A percentile compares a stretch with the other conserved stretches of the same genome.
These are phyloP conservation scores for Ogataea siamensis DNA, from an alignment of 805 yeast genomes.

Conservation along the genomic window DNA sequence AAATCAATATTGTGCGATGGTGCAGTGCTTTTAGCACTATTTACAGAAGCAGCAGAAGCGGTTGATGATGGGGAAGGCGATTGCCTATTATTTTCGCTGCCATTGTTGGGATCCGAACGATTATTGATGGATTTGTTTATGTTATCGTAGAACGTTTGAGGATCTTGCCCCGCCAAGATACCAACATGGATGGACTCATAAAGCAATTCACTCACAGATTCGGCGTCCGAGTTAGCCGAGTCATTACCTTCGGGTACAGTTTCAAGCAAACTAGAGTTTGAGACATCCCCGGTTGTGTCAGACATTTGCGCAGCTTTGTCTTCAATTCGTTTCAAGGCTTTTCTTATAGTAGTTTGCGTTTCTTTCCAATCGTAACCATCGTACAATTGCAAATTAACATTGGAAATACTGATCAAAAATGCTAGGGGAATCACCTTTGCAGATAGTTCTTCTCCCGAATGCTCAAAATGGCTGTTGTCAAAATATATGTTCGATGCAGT, in stretches of 20 bases:
- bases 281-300: constrained; percentile 4
- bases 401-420: constrained; percentile 36
- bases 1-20: constrained; percentile 29
- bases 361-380: constrained; percentile 94
- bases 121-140: constrained; percentile 45
- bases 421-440: constrained; percentile 29
- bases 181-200: constrained; percentile 81
- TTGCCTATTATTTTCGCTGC: constrained; percentile 13
- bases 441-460: constrained; percentile 2
- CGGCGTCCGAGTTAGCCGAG: constrained; percentile 22
- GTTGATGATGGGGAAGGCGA: constrained; percentile 11
- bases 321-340: constrained; percentile 65
- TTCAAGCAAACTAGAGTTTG: no score
- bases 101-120: constrained; percentile 10
- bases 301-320: constrained; percentile 34
- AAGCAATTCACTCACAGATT: constrained; percentile 56
- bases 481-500: constrained; percentile 16
- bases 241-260: no score
- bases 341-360: constrained; percentile 64
- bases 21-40: constrained; percentile 13
- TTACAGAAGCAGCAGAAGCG: constrained; percentile 12
- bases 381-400: constrained; percentile 49
- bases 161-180: constrained; percentile 46
- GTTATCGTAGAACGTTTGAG: constrained; percentile 44
- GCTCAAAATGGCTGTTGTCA: constrained; percentile 25